Evolutionary conservation across 2,329 filamentous ascomycete genomes (phyloP), one percentile per base, ranked within the genome.

Genomic region (Didymella exigua): DNA sequence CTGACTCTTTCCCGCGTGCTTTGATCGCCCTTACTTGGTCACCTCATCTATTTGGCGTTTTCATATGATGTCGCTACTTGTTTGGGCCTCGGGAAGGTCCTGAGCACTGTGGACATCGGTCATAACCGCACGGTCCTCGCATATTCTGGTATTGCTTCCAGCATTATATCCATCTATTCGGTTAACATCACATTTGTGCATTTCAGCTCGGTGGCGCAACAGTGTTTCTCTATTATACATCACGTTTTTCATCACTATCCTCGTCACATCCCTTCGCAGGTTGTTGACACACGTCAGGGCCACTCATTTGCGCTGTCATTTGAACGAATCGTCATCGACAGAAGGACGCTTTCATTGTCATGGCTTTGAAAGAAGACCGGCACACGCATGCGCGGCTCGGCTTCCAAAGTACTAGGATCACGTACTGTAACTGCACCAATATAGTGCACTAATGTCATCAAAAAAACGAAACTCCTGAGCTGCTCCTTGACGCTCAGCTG

Each of bases 271-370:
- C 34, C 24, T 43, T 31, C 3, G 3, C 4, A 19, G 47, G 29
- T 13, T 27, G 42, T 40, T n/a, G 53, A 58, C 44, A 50, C 34
- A 47, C 48, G 60, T 45, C 60, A 65, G 60, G 62, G 60, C 58
- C 60, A 57, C 48, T 65, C 62, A 26, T 62, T 63, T 55, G n/a
- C 18, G 18, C 18, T 27, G 4, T 26, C 13, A 8, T 27, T 31
- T 31, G 9, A 19, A 27, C 4, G 27, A 14, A 34, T 41, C 18
- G 13, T 26, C 16, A 11, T 21, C 2, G 1, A 33, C 13, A 11
- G 13, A 19, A 30, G 11, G 2, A 26, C 5, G 19, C 5, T 14
- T 18, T 7, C 16, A 2, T 41, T 26, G 13, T 38, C 24, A 29
- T 31, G 7, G 34, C 6, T 33, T 18, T 19, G 8, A 29, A 7